Percentiles rank a stretch among this genome's conserved stretches.
phyloP scores from a whole-genome alignment of 257 asterid genomes.

The Solanum arcanum region DNA sequence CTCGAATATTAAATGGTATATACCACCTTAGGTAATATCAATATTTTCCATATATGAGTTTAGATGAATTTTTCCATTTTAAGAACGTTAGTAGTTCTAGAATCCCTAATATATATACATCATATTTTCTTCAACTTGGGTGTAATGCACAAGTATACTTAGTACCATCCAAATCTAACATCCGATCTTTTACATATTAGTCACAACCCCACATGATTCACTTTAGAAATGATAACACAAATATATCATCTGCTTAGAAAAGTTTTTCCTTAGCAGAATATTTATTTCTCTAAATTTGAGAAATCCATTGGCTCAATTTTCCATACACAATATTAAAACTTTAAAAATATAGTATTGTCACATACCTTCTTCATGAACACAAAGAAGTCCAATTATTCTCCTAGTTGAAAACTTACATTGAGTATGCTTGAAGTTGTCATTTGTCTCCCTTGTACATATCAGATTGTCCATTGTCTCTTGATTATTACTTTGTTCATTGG shows the following conservation, averaged over 20 bases:
- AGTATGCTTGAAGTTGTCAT: background rate
- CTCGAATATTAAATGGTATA: background rate
- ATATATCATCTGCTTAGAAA: background rate
- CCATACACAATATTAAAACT: background rate
- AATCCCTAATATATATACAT: background rate
- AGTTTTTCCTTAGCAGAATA: background rate
- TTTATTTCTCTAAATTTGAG: too few relatives aligned
- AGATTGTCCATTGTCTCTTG: background rate
- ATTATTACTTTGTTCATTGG: too few relatives aligned
- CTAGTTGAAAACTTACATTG: background rate
- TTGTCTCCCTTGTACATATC: background rate
- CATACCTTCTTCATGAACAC: background rate
- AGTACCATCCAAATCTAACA: background rate
- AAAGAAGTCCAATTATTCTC: background rate
- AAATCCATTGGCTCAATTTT: background rate
- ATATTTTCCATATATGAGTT: background rate
- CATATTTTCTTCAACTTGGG: background rate
- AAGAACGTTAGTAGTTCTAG: background rate
- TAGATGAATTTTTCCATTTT: background rate
- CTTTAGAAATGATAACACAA: background rate
- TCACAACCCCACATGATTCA: background rate
- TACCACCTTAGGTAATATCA: background rate
- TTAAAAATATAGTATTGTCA: too few relatives aligned
- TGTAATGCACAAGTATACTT: background rate
- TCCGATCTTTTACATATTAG: background rate